Base-by-base conservation (phyloP, 768 basidiomycete genomes). In the Calocera cornea region DNA sequence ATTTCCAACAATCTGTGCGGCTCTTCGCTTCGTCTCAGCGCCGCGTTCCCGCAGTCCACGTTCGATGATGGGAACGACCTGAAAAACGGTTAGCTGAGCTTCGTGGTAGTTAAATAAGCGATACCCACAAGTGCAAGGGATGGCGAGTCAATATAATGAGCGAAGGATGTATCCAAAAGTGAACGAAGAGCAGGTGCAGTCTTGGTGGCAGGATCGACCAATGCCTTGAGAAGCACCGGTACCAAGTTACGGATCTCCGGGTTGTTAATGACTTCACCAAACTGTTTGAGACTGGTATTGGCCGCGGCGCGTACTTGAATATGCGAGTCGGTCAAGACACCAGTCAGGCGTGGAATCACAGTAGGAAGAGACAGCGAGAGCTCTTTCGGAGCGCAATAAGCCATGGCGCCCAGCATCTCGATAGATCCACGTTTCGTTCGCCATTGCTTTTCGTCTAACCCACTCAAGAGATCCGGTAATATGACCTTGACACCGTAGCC, bases 401-500 rank as follows among this genome's bases (percentile, higher is more conserved):
- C 97, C 95, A 98, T 98, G 83, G 94, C 90, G 27, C 97, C 97
- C 68, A 99, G 79, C 5, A 98, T 78, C 75, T 99, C 97, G 69
- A 98, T 97, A 7, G 95, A 95, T 1, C 95, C 97, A 22, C 91
- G 91, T 80, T 98, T 98, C 0, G 93, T 92, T 16, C 97, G 83
- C 97, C 97, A 98, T 73, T 98, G 95, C 74, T 95, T 97, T 76
- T 98, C 97, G 71, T 98, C 95, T 65, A 98, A 79, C 27, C 94
- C 95, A 41, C 87, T 87, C 11, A 99, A 81, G 24, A 99, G 76
- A 1, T 89, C 88, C 0, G 97, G 95, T 17, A 98, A 78, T 68
- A 99, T 93, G 50, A 94, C 84, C 78, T 99, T 98, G 74, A 99
- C 89, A 38, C 94, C 95, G 75, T 97, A 93, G 0, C 88, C 93